A percentile compares a stretch with the other conserved stretches of the same genome.
Conservation (phyloP, 2,329 filamentous ascomycete species). For the Ophiostoma piceae region DNA sequence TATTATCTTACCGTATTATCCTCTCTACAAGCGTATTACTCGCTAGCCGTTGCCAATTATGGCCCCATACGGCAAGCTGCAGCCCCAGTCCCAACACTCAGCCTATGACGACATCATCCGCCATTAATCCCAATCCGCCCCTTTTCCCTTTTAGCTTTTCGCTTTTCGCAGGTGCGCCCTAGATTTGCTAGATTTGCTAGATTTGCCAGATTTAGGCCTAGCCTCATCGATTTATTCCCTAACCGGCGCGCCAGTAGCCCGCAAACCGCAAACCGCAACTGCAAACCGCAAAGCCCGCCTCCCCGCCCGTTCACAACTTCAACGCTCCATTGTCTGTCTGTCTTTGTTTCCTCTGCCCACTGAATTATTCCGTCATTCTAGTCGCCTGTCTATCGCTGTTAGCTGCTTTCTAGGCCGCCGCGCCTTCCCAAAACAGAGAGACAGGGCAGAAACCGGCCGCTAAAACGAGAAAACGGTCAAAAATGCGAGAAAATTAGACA, state of each 20-base stretch:
- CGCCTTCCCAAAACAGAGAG: conserved; percentile 18
- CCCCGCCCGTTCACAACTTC: conserved; percentile 17
- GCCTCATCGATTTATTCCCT: not conserved
- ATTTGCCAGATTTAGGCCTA: not conserved
- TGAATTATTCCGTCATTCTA: conserved; percentile 4
- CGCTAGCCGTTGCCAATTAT: conserved; percentile 19
- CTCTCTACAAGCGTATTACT: not conserved
- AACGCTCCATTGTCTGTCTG: not conserved
- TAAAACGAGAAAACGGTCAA: conserved; percentile 4
- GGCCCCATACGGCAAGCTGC: not conserved
- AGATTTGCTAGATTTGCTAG: conserved; percentile 7
- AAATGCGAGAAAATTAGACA: not conserved
- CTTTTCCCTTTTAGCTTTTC: conserved; percentile 6
- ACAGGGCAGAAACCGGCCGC: conserved; percentile 9
- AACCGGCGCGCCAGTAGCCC: conserved; percentile 19
- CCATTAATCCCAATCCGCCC: not conserved
- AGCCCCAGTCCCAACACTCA: not conserved
- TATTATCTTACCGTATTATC: too few relatives aligned
- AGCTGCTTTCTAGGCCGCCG: not conserved
- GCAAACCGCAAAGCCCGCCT: conserved; percentile 21
- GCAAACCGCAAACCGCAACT: conserved; percentile 12
- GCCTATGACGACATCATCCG: conserved; percentile 22
- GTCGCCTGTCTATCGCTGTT: not conserved
- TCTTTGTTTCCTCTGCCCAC: not conserved
- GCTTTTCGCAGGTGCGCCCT: not conserved